Evolutionary conservation across 2,329 filamentous ascomycete genomes (phyloP).

Genomic region (Tolypocladium sp.): DNA sequence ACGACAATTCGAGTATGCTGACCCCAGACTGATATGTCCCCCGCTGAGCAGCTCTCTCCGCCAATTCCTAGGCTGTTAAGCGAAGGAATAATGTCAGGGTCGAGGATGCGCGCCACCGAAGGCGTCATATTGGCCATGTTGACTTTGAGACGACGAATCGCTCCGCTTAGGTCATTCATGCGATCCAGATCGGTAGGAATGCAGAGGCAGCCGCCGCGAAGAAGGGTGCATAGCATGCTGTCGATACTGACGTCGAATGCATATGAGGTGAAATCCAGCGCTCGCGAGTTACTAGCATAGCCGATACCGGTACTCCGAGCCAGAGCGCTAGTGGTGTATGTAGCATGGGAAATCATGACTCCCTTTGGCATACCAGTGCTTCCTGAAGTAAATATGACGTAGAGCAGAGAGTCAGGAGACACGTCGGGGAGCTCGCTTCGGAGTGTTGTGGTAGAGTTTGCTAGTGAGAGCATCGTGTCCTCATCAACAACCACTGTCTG

Average conservation of each 20-base stretch:
- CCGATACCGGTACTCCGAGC: constrained; percentile 20
- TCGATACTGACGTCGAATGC: constrained; percentile 46
- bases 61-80: constrained; percentile 32
- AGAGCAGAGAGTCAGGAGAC: no score
- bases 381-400: no score
- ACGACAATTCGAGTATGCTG: constrained; percentile 16
- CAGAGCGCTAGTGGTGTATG: constrained; percentile 2
- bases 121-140: constrained; percentile 43
- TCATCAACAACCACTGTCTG: no score
- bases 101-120: constrained; percentile 37
- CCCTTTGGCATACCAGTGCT: no score
- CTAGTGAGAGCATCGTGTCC: no score
- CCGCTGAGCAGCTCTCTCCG: neutral
- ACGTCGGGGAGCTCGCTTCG: no score
- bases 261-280: constrained; percentile 39
- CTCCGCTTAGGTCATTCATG: constrained; percentile 38
- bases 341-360: no score
- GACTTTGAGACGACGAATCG: constrained; percentile 30
- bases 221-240: constrained; percentile 43
- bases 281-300: constrained; percentile 28
- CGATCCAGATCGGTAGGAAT: constrained; percentile 45
- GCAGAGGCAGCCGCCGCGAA: constrained; percentile 40
- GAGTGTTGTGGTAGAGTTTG: no score
- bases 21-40: neutral
- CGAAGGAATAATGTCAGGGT: constrained; percentile 32